Evolutionary conservation across 208 protist species (phyloP), one percentile per base, ranked within the genome.

Genomic region (Trypanosoma brucei): DNA sequence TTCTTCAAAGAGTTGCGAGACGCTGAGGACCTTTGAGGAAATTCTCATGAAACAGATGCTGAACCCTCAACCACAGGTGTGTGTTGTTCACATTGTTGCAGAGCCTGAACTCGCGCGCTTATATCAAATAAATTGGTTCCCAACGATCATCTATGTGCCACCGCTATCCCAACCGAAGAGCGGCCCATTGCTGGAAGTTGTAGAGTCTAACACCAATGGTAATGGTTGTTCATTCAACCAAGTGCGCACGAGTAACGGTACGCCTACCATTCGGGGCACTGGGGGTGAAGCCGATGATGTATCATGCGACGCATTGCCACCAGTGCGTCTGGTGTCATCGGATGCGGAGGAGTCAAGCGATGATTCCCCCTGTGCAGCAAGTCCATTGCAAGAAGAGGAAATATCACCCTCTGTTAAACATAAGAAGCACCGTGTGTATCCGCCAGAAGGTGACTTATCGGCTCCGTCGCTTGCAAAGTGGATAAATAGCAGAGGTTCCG

Each of bases 111-210:
- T 95, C 38, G 81, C 85, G 0, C 70, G 70, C 9, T 68, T 91
- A 38, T 95, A 84, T 67, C 79, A 84, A 11, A 81, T 95, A 6
- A 63, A 59, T 49, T 95, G 85, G 81, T 84, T 92, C 50, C 88
- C 88, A 7, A 95, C 88, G 3, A 88, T 95, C 50, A 77, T 95
- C 7, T 92, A 85, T 66, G 79, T 75, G 14, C 85, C 85, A 44
- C 78, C 83, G 0, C 33, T 59, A 38, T 3, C 3, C 0, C 7
- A 36, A 52, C 14, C 6, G 11, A 11, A 11, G 50, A 59, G 2
- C 14, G 11, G 45, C n/a, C 48, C 42, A 6, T 46, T 46, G 8
- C 42, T 11, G 11, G 42, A 11, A 46, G 11, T 14, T 14, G 42
- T 22, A 22, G 22, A 22, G 22, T 22, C 22, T 22, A 22, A 22